Percentiles rank a stretch among this genome's conserved stretches.
Evolutionary conservation across 2,329 filamentous ascomycete species (phyloP).

Genomic region (Diaporthe nobilis): DNA sequence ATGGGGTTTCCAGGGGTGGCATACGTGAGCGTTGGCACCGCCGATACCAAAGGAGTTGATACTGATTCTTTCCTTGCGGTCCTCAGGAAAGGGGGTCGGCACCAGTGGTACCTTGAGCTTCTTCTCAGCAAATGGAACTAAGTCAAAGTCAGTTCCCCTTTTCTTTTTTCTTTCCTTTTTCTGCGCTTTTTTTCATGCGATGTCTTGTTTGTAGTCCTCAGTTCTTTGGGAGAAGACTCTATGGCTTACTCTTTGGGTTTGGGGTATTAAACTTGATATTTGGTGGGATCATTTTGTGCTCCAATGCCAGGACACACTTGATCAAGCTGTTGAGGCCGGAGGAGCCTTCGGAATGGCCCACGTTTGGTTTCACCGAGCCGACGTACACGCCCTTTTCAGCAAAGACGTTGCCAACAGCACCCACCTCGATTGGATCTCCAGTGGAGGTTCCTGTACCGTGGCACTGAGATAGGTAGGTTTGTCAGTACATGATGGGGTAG

Average conservation of each 20-base stretch:
- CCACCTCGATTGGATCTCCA: not conserved
- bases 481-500: not conserved
- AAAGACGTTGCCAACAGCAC: not conserved
- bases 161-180: not conserved
- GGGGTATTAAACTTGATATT: not conserved
- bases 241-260: not conserved
- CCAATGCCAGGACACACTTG: not conserved
- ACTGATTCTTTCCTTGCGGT: conserved; percentile 46
- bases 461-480: not conserved
- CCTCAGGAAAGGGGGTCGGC: conserved; percentile 50
- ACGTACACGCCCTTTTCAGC: not conserved
- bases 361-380: not conserved
- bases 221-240: not conserved
- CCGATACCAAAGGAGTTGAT: conserved; percentile 30
- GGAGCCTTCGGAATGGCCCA: not conserved
- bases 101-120: not conserved
- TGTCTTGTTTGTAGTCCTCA: not conserved
- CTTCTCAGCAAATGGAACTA: not conserved
- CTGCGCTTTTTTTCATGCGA: no score
- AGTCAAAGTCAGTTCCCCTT: not conserved
- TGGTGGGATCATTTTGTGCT: not conserved
- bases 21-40: conserved; percentile 6
- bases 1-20: no score
- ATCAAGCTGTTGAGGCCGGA: not conserved
- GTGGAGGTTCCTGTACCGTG: not conserved